Evolutionary conservation across 805 yeast genomes (phyloP), one percentile per base, ranked within the genome.

Genomic region (Yamadazyma sp.): DNA sequence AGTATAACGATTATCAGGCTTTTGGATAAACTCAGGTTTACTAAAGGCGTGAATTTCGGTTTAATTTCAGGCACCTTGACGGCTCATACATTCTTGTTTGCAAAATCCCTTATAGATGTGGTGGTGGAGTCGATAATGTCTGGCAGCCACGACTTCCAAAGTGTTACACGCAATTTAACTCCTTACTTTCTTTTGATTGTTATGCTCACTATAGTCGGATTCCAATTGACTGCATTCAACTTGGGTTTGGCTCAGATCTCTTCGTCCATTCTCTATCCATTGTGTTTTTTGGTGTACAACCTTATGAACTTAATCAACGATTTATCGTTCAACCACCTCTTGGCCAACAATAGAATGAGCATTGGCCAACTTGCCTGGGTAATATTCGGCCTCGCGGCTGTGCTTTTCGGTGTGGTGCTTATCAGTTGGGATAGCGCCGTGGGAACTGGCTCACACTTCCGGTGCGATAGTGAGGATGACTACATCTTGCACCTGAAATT

Each of bases 241-340:
- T 69, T 75, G 50, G 95, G 95, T 0, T 68, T 88, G 38, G 71
- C 78, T 33, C 72, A 72, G 41, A 73, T 82, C 28, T 80, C 88
- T 36, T 85, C 96, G 0, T 78, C 91, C 2, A 73, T 87, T 12
- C 67, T 89, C 21, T 89, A 88, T 54, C 96, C 96, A 1, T 64
- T 89, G 45, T 84, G 89, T 22, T 89, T 89, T 57, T 82, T 93
- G 59, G 77, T 86, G 30, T 88, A 84, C 67, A 89, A 86, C 63
- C 62, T 85, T 34, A 68, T 75, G 41, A 82, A 84, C 47, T 54
- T 69, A 42, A 49, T 67, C 39, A 69, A 69, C 40, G 74, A 67
- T 39, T 43, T 69, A 30, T 74, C 81, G 23, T 64, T 78, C 44
- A 86, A 86, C 58, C 81, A 84, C 12, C 58, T 84, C 28, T 66